Conservation (phyloP, 225 moss, liverwort and hornwort species). For the Neckera pumila region DNA sequence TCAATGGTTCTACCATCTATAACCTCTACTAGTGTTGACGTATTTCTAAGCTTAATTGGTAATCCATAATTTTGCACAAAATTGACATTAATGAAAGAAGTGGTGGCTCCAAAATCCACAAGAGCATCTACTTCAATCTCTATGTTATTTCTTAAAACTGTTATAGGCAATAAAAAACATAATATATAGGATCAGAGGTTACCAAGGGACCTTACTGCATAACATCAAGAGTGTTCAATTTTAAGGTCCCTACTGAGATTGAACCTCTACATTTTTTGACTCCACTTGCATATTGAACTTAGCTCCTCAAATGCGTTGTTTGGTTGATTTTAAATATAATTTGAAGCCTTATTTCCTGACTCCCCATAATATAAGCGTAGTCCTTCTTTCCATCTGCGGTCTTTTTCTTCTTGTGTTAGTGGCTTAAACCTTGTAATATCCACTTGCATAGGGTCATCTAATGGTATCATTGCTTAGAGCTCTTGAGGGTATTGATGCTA, state of each 20-base stretch:
- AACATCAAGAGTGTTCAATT: background rate
- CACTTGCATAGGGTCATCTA: background rate
- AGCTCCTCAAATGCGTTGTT: background rate
- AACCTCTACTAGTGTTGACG: background rate
- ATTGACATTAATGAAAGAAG: background rate
- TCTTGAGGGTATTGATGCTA: background rate
- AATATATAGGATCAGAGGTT: background rate
- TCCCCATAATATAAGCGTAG: background rate
- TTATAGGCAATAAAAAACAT: background rate
- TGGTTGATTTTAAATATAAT: background rate
- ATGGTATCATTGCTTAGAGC: too few relatives aligned
- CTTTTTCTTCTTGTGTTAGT: background rate
- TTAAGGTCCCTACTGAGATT: background rate
- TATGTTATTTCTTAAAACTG: background rate
- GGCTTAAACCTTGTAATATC: background rate
- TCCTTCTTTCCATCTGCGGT: background rate
- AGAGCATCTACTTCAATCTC: background rate
- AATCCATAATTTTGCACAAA: background rate
- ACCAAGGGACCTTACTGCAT: background rate
- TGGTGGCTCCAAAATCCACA: background rate
- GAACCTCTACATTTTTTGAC: background rate
- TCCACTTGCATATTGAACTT: background rate
- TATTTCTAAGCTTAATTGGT: background rate
- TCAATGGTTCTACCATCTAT: background rate
- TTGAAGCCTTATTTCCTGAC: background rate